Evolutionary conservation across 306 rosid species (phyloP).

Genomic region (Arachis hypogaea): DNA sequence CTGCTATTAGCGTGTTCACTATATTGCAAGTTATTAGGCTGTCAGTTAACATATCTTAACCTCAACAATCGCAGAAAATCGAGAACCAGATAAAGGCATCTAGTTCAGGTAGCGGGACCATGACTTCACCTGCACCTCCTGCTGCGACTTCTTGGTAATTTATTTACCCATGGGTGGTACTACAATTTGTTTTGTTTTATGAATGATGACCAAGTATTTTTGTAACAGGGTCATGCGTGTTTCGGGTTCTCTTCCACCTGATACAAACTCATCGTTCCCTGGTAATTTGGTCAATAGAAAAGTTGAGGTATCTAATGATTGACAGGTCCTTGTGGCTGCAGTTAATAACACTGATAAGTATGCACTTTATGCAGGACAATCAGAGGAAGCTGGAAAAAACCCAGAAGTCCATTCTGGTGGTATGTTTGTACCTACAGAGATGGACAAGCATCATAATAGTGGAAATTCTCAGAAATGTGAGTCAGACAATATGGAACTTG

Average conservation of each 20-base stretch:
- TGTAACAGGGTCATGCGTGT: slow-evolving; percentile 49
- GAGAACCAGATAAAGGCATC: slow-evolving; percentile 45
- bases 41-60: slow-evolving; percentile 11
- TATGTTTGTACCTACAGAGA: slow-evolving; percentile 22
- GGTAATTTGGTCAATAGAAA: slow-evolving; percentile 35
- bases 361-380: slow-evolving; percentile 29
- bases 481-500: slow-evolving; percentile 30
- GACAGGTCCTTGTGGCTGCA: slow-evolving; percentile 24
- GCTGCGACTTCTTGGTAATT: slow-evolving; percentile 50
- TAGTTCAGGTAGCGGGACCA: slow-evolving; percentile 34
- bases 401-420: slow-evolving; percentile 32
- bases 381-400: slow-evolving; percentile 35
- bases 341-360: slow-evolving; percentile 39
- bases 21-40: slow-evolving; percentile 17
- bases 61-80: slow-evolving; percentile 34
- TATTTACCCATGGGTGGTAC: slow-evolving; percentile 9
- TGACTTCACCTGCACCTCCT: slow-evolving; percentile 34
- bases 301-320: slow-evolving; percentile 39
- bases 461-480: slow-evolving; percentile 39
- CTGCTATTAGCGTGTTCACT: slow-evolving; percentile 16
- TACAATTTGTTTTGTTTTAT: slow-evolving; percentile 7
- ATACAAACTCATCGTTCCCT: slow-evolving; percentile 29
- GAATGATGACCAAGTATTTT: slow-evolving; percentile 31
- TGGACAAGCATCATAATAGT: slow-evolving; percentile 28
- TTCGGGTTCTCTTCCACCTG: slow-evolving; percentile 43